Evolutionary conservation across 805 yeast species (phyloP).

Genomic region (Zygoascus bituminiphila): DNA sequence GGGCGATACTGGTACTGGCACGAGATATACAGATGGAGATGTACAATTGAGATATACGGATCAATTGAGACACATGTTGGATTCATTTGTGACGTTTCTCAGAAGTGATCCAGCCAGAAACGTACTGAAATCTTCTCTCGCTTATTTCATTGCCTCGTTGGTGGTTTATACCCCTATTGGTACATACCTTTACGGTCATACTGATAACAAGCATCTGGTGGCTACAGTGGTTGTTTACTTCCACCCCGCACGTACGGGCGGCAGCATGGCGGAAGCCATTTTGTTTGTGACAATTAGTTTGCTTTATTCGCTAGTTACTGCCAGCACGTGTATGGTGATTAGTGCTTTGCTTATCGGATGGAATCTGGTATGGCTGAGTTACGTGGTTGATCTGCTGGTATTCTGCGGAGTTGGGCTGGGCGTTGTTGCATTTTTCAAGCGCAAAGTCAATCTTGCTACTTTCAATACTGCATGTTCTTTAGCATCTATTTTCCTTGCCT

Average conservation of each 20-base stretch:
- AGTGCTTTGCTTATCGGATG: slow-evolving; percentile 39
- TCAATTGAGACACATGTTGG: too few species aligned
- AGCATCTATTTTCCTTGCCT: slow-evolving; percentile 61
- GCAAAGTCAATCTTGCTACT: slow-evolving; percentile 53
- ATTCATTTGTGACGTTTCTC: slow-evolving; percentile 2
- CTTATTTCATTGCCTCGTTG: slow-evolving; percentile 64
- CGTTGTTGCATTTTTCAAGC: slow-evolving; percentile 59
- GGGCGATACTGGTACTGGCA: neutral
- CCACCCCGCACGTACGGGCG: slow-evolving; percentile 72
- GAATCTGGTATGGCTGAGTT: slow-evolving; percentile 43
- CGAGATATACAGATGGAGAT: too few species aligned
- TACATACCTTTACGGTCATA: slow-evolving; percentile 45
- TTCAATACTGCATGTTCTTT: slow-evolving; percentile 77
- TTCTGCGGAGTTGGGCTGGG: slow-evolving; percentile 53
- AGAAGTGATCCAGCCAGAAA: slow-evolving; percentile 12
- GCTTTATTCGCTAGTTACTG: slow-evolving; percentile 43
- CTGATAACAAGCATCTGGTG: slow-evolving; percentile 71
- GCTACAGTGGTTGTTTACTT: slow-evolving; percentile 81
- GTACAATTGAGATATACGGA: neutral
- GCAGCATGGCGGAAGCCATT: slow-evolving; percentile 71
- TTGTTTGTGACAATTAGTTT: slow-evolving; percentile 51
- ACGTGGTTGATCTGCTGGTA: slow-evolving; percentile 42
- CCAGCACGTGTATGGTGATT: slow-evolving; percentile 43
- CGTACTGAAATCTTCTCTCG: slow-evolving; percentile 57
- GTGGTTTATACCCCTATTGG: slow-evolving; percentile 48